Evolutionary conservation across 2,329 filamentous ascomycete species (phyloP).

Genomic region (Colletotrichum lentis): DNA sequence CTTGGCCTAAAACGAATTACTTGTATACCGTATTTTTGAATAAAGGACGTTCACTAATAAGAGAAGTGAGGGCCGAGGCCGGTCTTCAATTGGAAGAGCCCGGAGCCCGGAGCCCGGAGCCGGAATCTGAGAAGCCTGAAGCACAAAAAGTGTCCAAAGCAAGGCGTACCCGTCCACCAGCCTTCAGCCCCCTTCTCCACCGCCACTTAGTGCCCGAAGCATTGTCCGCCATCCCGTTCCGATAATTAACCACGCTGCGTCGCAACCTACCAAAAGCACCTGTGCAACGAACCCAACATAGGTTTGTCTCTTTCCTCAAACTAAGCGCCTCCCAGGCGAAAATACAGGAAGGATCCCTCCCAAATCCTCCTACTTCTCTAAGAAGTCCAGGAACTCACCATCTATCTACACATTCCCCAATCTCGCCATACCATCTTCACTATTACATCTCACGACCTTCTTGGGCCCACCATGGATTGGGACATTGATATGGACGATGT

Average conservation of each 20-base stretch:
- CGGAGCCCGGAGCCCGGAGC: neutral
- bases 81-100: neutral
- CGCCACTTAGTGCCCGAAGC: neutral
- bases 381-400: neutral
- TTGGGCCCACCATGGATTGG: conserved; percentile 64
- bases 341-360: neutral
- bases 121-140: too few species aligned
- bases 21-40: too few species aligned
- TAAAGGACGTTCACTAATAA: neutral
- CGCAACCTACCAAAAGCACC: neutral
- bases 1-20: neutral
- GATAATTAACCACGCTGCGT: neutral
- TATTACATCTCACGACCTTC: neutral
- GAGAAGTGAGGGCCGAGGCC: neutral
- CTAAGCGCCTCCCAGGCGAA: neutral
- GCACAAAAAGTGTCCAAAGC: neutral
- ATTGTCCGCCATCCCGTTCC: neutral
- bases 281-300: neutral
- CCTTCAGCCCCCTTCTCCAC: conserved; percentile 19
- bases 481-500: conserved; percentile 77
- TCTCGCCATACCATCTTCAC: conserved; percentile 39
- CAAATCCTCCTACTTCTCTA: neutral
- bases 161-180: neutral
- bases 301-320: too few species aligned
- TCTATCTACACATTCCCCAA: neutral